A percentile compares a stretch with the other conserved stretches of the same genome.
Conservation (phyloP, 176 grass and related monocot genomes). For the Aegilops tauschii region DNA sequence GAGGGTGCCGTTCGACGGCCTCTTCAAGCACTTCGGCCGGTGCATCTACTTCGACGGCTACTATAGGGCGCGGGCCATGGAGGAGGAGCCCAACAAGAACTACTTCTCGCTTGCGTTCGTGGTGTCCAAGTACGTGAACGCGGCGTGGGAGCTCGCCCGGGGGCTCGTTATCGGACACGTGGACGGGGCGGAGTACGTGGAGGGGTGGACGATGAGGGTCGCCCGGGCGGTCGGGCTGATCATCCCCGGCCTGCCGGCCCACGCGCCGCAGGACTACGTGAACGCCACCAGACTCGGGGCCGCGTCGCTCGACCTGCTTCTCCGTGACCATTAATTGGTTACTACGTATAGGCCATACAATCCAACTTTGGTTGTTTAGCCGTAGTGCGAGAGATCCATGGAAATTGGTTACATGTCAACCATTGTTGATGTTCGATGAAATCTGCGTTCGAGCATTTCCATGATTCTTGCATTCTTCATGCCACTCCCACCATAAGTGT, state of each 20-base stretch:
- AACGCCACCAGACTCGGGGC: constrained; percentile 60
- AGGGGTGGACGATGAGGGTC: constrained; percentile 53
- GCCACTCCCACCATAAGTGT: not conserved
- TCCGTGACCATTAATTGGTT: not conserved
- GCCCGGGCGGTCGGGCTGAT: constrained; percentile 41
- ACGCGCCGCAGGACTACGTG: constrained; percentile 75
- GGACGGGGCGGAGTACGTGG: constrained; percentile 45
- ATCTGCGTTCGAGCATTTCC: not conserved
- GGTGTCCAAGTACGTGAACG: constrained; percentile 59
- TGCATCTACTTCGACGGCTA: constrained; percentile 67
- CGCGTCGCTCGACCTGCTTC: constrained; percentile 9
- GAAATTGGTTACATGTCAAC: too few relatives aligned
- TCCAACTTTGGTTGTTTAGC: not conserved
- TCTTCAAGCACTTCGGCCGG: constrained; percentile 66
- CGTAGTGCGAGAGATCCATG: too few relatives aligned
- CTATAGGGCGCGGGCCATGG: constrained; percentile 16
- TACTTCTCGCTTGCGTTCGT: constrained; percentile 64
- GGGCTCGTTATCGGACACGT: constrained; percentile 46
- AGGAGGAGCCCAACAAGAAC: constrained; percentile 84
- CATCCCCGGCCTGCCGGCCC: constrained; percentile 63
- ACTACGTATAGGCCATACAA: too few relatives aligned
- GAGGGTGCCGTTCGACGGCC: constrained; percentile 67
- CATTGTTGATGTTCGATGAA: not conserved
- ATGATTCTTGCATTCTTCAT: not conserved
- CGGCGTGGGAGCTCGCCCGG: constrained; percentile 61